phyloP scores from a whole-genome alignment of 768 basidiomycete genomes.

The Pisolithus marmoratus region DNA sequence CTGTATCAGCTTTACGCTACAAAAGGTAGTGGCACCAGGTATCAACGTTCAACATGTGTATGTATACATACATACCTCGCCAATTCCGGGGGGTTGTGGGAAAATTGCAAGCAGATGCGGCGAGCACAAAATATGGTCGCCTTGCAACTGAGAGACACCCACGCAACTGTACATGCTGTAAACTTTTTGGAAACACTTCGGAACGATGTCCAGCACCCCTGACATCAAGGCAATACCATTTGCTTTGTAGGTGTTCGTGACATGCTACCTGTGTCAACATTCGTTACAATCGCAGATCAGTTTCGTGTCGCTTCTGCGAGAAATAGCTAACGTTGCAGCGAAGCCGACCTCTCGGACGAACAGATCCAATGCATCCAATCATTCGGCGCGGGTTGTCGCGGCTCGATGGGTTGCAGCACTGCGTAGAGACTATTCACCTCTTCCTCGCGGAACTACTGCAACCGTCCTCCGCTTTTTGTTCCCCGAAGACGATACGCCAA shows the following conservation, averaged over 20 bases:
- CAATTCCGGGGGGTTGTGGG: too few relatives aligned
- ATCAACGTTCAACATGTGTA: too few relatives aligned
- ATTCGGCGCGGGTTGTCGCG: conserved; percentile 39
- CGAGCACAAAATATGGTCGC: too few relatives aligned
- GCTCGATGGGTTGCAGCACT: conserved; percentile 41
- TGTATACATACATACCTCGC: too few relatives aligned
- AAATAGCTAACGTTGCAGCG: conserved; percentile 32
- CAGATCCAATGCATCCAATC: not conserved
- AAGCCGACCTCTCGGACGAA: conserved; percentile 13
- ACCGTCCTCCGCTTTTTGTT: conserved; percentile 74
- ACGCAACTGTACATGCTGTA: too few relatives aligned
- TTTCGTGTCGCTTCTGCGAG: conserved; percentile 45
- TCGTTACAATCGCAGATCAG: conserved; percentile 23
- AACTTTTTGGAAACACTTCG: not conserved
- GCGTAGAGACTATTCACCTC: conserved; percentile 37
- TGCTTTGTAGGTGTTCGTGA: conserved; percentile 34
- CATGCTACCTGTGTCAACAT: not conserved
- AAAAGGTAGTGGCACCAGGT: too few relatives aligned
- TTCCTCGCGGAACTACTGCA: conserved; percentile 49
- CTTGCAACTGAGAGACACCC: too few relatives aligned
- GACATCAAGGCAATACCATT: conserved; percentile 30
- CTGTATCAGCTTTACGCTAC: too few relatives aligned
- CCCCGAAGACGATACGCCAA: conserved; percentile 67
- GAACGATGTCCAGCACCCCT: not conserved
- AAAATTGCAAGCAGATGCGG: too few relatives aligned